Evolutionary conservation across 257 asterid genomes (phyloP).

Genomic region (Misopates orontium): DNA sequence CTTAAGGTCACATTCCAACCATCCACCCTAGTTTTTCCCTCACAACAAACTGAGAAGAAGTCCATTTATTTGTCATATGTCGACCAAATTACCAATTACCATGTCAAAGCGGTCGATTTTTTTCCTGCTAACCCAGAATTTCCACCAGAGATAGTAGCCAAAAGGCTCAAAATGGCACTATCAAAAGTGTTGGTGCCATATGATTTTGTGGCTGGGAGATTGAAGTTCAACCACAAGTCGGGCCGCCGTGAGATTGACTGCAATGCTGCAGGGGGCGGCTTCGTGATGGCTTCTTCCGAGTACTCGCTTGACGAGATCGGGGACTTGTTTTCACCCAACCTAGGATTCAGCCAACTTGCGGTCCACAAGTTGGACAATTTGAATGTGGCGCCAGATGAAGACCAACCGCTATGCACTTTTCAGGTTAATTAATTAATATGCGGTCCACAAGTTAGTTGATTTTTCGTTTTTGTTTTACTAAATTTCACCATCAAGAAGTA

Average conservation of each 20-base stretch:
- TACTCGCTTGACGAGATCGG: conserved; percentile 57
- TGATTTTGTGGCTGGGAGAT: conserved; percentile 67
- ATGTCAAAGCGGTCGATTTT: conserved; percentile 75
- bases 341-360: conserved; percentile 68
- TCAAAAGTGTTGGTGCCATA: conserved; percentile 48
- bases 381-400: conserved; percentile 30
- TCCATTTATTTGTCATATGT: conserved; percentile 62
- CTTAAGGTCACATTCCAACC: conserved; percentile 58
- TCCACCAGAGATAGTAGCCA: conserved; percentile 42
- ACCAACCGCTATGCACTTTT: conserved; percentile 67
- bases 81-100: conserved; percentile 67
- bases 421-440: conserved; percentile 48
- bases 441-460: no score
- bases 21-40: conserved; percentile 50
- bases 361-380: conserved; percentile 40
- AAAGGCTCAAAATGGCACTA: conserved; percentile 48
- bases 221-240: conserved; percentile 40
- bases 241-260: conserved; percentile 69
- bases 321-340: conserved; percentile 72
- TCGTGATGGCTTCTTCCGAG: conserved; percentile 59
- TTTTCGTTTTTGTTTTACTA: no score
- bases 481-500: no score
- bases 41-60: conserved; percentile 26
- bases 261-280: conserved; percentile 53
- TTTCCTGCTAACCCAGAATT: conserved; percentile 53